These are phyloP conservation scores for Fusarium xyrophilum DNA, from an alignment of 2,329 filamentous ascomycete genomes.

Conservation along the genomic window DNA sequence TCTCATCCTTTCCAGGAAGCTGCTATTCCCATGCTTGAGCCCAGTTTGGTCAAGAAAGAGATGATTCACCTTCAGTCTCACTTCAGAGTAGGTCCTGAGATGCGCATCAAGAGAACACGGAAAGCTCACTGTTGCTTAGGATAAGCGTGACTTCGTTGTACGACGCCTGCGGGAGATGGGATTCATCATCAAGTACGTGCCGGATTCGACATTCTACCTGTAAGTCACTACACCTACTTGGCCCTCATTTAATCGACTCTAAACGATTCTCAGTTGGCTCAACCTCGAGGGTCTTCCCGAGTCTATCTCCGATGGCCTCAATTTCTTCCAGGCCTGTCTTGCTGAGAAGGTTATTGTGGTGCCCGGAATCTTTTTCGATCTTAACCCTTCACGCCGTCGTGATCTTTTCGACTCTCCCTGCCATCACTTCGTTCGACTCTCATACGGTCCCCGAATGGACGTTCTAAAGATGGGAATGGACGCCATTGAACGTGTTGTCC, in stretches of 20 bases:
- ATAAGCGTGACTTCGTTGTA: conserved; percentile 92
- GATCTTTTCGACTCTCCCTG: conserved; percentile 95
- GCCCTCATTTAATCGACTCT: not conserved
- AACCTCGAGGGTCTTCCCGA: conserved; percentile 73
- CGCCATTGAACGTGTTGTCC: conserved; percentile 82
- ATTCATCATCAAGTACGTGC: conserved; percentile 82
- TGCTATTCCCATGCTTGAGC: conserved; percentile 91
- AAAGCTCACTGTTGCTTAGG: conserved; percentile 47
- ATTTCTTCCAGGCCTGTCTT: conserved; percentile 95
- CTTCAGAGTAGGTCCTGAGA: conserved; percentile 65
- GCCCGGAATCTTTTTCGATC: conserved; percentile 96
- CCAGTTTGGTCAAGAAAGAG: conserved; percentile 77
- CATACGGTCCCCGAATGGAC: conserved; percentile 84
- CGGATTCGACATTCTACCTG: conserved; percentile 94
- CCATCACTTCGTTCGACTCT: conserved; percentile 87
- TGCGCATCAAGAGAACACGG: not conserved
- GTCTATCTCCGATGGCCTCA: conserved; percentile 89
- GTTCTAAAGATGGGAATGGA: conserved; percentile 79
- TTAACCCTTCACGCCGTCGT: conserved; percentile 87
- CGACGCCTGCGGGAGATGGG: conserved; percentile 82
- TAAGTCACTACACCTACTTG: conserved; percentile 53
- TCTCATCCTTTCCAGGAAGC: conserved; percentile 97
- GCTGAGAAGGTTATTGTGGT: conserved; percentile 96
- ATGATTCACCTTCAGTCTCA: conserved; percentile 90
- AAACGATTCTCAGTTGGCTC: conserved; percentile 52